These are phyloP conservation scores for Cinchona pubescens DNA, from an alignment of 257 asterid genomes.

Conservation along the genomic window DNA sequence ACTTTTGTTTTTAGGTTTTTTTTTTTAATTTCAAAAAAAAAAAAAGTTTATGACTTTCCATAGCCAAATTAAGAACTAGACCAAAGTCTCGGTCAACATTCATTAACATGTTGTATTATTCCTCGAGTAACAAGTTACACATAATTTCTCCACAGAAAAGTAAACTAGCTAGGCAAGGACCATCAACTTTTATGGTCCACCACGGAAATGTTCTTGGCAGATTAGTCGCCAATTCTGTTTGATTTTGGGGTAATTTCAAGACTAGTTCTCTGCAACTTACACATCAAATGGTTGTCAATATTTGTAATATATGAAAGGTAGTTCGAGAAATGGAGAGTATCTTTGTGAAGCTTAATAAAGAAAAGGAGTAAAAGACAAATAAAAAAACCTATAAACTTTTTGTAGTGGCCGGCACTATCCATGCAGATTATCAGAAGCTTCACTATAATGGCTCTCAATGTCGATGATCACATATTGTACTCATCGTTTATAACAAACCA, in stretches of 20 bases:
- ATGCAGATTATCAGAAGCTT: conserved; percentile 21
- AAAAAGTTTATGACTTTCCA: too few relatives aligned
- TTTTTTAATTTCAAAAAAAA: too few relatives aligned
- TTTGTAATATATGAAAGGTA: not conserved
- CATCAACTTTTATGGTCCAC: conserved; percentile 5
- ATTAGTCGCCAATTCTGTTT: not conserved
- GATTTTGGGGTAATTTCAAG: not conserved
- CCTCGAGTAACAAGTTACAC: not conserved
- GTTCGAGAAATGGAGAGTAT: not conserved
- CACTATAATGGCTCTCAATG: not conserved
- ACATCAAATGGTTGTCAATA: not conserved
- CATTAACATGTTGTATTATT: not conserved
- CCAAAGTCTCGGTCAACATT: not conserved
- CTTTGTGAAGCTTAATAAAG: conserved; percentile 19
- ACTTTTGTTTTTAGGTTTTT: too few relatives aligned
- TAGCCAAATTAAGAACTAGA: too few relatives aligned
- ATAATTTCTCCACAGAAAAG: not conserved
- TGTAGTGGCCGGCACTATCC: conserved; percentile 52
- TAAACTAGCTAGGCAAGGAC: not conserved
- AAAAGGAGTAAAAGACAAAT: conserved; percentile 11
- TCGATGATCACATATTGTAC: not conserved
- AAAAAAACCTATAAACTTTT: conserved; percentile 17
- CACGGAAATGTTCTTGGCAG: not conserved
- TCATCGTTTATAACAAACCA: not conserved
- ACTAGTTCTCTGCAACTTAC: not conserved